Percentiles rank a stretch among this genome's conserved stretches.
Conservation (phyloP, 805 yeast species). For the Zygoascus flipseniorum region DNA sequence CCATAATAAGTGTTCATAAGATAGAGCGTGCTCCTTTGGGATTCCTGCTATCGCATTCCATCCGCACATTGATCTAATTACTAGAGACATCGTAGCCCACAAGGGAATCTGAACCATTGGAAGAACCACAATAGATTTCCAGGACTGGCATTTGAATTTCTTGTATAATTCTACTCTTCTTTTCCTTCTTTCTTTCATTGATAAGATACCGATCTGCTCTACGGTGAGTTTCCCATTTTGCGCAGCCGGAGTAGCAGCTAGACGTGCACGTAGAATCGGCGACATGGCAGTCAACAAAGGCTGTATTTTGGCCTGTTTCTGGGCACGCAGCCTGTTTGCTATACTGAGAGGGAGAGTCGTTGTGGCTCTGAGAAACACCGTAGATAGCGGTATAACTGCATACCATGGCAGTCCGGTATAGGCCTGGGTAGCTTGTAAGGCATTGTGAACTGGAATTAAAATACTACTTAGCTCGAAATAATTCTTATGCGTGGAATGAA, state of each 20-base stretch:
- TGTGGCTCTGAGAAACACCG: slow-evolving; percentile 53
- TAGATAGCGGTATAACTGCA: slow-evolving; percentile 63
- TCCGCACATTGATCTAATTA: slow-evolving; percentile 70
- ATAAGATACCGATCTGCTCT: slow-evolving; percentile 67
- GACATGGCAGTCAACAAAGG: slow-evolving; percentile 68
- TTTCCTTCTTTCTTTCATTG: slow-evolving; percentile 69
- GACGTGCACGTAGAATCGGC: slow-evolving; percentile 56
- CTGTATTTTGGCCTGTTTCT: slow-evolving; percentile 59
- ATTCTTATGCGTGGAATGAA: slow-evolving; percentile 3
- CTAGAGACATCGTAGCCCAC: slow-evolving; percentile 64
- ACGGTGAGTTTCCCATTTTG: slow-evolving; percentile 42
- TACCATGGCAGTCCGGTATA: slow-evolving; percentile 68
- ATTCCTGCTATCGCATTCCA: slow-evolving; percentile 25
- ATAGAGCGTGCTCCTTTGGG: slow-evolving; percentile 27
- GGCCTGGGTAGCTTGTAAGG: slow-evolving; percentile 19
- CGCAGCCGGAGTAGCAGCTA: slow-evolving; percentile 34
- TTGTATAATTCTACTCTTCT: slow-evolving; percentile 67
- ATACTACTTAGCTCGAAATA: slow-evolving; percentile 11
- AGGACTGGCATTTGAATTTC: slow-evolving; percentile 59
- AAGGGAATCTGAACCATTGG: slow-evolving; percentile 82
- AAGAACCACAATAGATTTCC: slow-evolving; percentile 61
- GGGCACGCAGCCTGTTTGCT: slow-evolving; percentile 57
- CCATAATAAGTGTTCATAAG: slow-evolving; percentile 53
- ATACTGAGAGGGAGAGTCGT: slow-evolving; percentile 77
- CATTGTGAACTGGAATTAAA: slow-evolving; percentile 14